Evolutionary conservation across 345 rosid species (phyloP), one percentile per base, ranked within the genome.

Genomic region (Dovyalis caffra): DNA sequence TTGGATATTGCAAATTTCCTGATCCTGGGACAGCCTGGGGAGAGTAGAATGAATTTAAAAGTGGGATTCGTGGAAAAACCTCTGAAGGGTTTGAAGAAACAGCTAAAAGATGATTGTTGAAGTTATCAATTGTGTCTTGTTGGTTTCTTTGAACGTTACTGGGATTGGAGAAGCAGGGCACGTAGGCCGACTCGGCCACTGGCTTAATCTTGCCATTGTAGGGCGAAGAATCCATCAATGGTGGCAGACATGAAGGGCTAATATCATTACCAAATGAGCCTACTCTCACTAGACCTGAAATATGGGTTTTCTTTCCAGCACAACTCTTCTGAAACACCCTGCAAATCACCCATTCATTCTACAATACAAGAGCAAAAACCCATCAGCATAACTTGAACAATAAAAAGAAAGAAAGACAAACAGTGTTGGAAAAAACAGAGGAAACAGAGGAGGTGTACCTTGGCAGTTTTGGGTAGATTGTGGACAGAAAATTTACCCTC

Each of bases 341-440:
- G 75, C 92, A 88, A 69, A 94, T 90, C 77, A 94, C 97, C 97
- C 98, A 94, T 74, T 94, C 98, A 75, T 91, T 92, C 98, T 92
- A 73, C 86, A 70, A 9, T 37, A 72, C 25, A 66, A 71, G 47
- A 65, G 75, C 12, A 11, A 28, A 35, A 14, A 38, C 40, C 10
- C 18, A 33, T 33, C 11, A 20, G 57, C 5, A 20, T 56, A 62
- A 40, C 63, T 37, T 43, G 63, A n/a, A n/a, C 68, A 64, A 74
- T 57, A 47, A 31, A 53, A 16, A 32, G 35, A 64, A 51, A 20
- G 64, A 8, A 38, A 56, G 7, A 26, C 68, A 64, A 26, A 64
- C 61, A 79, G 77, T 71, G 73, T 23, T 38, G 58, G 66, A 68
- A 73, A 43, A 45, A 83, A 77, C 38, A 38, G n/a, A 74, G 47